Conservation (phyloP, 2,329 filamentous ascomycete species). For the Fusarium multiceps region DNA sequence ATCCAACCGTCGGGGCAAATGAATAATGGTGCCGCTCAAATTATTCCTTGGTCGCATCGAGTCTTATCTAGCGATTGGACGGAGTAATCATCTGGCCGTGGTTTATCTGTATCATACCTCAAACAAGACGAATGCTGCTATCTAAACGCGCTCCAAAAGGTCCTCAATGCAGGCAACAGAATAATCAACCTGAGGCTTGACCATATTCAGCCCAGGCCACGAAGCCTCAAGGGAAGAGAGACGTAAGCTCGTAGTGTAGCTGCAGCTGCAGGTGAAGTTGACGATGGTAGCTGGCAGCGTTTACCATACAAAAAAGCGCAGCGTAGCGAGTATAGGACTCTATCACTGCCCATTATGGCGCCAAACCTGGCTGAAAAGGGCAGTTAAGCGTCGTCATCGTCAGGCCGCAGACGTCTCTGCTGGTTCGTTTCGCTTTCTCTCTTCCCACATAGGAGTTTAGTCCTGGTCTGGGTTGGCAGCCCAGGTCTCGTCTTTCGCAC, state of each 20-base stretch:
- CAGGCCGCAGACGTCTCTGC: constrained; percentile 42
- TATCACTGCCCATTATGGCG: constrained; percentile 36
- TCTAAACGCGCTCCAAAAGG: constrained; percentile 4
- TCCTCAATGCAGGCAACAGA: constrained; percentile 22
- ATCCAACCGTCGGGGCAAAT: constrained; percentile 9
- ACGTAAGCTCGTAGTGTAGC: constrained; percentile 39
- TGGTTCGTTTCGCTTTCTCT: constrained; percentile 26
- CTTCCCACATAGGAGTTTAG: background rate
- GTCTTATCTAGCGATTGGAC: constrained; percentile 18
- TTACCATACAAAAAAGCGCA: constrained; percentile 29
- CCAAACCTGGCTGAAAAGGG: constrained; percentile 40
- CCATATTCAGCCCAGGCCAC: constrained; percentile 44
- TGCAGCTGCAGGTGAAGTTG: constrained; percentile 33
- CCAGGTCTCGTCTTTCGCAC: constrained; percentile 15
- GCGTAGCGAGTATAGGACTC: constrained; percentile 24
- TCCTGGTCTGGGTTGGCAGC: background rate
- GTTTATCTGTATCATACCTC: constrained; percentile 27
- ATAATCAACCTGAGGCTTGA: constrained; percentile 42
- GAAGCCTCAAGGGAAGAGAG: constrained; percentile 34
- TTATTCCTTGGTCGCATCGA: constrained; percentile 14
- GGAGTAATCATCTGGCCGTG: constrained; percentile 26
- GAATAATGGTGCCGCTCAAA: constrained; percentile 2
- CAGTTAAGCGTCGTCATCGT: constrained; percentile 49
- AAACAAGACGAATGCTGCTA: constrained; percentile 29
- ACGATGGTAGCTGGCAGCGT: constrained; percentile 22